These are phyloP conservation scores for Ustanciosporium gigantosporum DNA, from an alignment of 1,284 basidiomycete genomes.

Conservation along the genomic window DNA sequence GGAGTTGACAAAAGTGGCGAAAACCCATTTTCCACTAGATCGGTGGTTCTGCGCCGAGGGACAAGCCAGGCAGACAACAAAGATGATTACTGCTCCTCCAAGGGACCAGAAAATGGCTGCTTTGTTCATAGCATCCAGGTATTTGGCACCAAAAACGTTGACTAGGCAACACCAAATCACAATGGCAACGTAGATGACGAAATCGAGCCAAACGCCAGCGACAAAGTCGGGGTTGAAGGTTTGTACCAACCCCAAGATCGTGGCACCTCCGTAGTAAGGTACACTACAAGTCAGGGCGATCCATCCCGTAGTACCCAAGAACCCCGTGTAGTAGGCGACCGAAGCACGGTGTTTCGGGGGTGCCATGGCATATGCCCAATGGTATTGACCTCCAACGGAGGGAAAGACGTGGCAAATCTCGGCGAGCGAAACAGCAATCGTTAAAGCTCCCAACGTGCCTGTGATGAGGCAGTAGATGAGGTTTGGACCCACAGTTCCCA, in stretches of 20 bases:
- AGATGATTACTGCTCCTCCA: constrained; percentile 16
- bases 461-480: constrained; percentile 23
- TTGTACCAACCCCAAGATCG: constrained; percentile 11
- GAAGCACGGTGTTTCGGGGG: constrained; percentile 1
- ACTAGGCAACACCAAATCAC: constrained; percentile 19
- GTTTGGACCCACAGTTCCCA: constrained; percentile 22
- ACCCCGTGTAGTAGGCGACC: constrained; percentile 24
- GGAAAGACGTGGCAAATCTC: constrained; percentile 39
- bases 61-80: constrained; percentile 23
- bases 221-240: constrained; percentile 17
- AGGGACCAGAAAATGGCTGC: constrained; percentile 19
- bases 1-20: constrained; percentile 29
- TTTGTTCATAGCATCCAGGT: constrained; percentile 25
- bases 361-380: constrained; percentile 32
- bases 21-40: constrained; percentile 23
- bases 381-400: constrained; percentile 30
- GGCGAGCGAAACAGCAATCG: constrained; percentile 21
- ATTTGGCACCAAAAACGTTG: constrained; percentile 29
- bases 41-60: constrained; percentile 10
- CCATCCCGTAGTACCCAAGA: constrained; percentile 30
- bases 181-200: constrained; percentile 19
- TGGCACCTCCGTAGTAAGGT: constrained; percentile 17
- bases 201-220: constrained; percentile 6
- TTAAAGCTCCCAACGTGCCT: constrained; percentile 17
- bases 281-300: constrained; percentile 23